Evolutionary conservation across 2,329 filamentous ascomycete genomes (phyloP), one percentile per base, ranked within the genome.

Genomic region (Ceratocystis alfenasii): DNA sequence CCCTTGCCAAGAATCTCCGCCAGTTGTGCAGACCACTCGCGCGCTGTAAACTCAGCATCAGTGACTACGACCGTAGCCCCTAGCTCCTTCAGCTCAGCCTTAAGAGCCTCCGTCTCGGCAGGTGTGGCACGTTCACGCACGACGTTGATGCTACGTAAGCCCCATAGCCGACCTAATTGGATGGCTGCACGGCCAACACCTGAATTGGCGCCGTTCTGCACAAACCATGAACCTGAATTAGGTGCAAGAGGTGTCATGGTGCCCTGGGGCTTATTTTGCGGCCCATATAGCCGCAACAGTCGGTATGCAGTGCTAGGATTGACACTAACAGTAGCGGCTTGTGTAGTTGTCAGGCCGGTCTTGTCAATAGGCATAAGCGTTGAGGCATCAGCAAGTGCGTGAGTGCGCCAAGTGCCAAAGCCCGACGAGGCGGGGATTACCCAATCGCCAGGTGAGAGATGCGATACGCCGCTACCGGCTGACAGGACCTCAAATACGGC

Each of bases 191-290:
- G 81, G 1, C 94, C 94, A 17, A 99, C 94, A 10, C 91, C 94
- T 53, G 86, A 90, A 76, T 99, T 99, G 48, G 93, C 94, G 6
- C 93, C 94, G 74, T 99, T 99, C 76, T 99, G 94, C 60, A 99
- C 86, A 73, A 96, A 90, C 92, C 93, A 99, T 66, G 95, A 87
- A 65, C 92, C 78, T 66, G 79, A 79, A 62, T 78, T 79, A 25
- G 76, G 72, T 60, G 76, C 74, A 62, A 79, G 79, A 10, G 76
- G 73, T 7, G 72, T 72, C 72, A 82, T 79, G 12, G 22, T 5
- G 65, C 77, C 78, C 62, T 81, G 70, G 1, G 75, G 77, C 10
- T 78, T 74, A 64, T 77, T 75, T 67, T 78, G 73, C 12, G 78
- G 75, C 3, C 64, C 66, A 72, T 93, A 96, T 73, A 93, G 89